Conservation (phyloP, 352 stramenopile species). For the Pythium plurisporium region DNA sequence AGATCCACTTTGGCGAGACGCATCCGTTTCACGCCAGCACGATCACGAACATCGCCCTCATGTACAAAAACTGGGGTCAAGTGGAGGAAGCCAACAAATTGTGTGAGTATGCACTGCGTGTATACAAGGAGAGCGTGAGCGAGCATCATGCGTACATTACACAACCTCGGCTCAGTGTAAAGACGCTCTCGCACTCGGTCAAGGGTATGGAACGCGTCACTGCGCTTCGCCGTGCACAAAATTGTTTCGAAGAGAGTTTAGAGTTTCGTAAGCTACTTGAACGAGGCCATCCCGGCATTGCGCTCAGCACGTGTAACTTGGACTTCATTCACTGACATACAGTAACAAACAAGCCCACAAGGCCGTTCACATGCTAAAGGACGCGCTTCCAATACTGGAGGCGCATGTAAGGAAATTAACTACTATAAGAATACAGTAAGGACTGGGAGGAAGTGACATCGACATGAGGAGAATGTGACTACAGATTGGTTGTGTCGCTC, state of each 20-base stretch:
- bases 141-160: slow-evolving; percentile 81
- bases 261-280: slow-evolving; percentile 69
- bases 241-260: slow-evolving; percentile 77
- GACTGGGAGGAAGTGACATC: no score
- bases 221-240: slow-evolving; percentile 54
- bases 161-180: slow-evolving; percentile 80
- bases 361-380: slow-evolving; percentile 50
- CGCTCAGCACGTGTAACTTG: slow-evolving; percentile 77
- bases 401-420: slow-evolving; percentile 49
- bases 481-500: no score
- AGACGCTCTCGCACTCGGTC: slow-evolving; percentile 44
- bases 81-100: slow-evolving; percentile 68
- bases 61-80: slow-evolving; percentile 84
- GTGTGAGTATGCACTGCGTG: slow-evolving; percentile 75
- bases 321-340: slow-evolving; percentile 79
- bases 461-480: no score
- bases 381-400: slow-evolving; percentile 59
- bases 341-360: slow-evolving; percentile 74
- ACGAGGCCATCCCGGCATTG: slow-evolving; percentile 69
- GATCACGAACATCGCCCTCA: slow-evolving; percentile 84
- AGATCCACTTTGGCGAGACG: slow-evolving; percentile 69
- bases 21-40: slow-evolving; percentile 82
- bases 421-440: no score
- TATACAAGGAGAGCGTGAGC: slow-evolving; percentile 77
- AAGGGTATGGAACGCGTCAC: slow-evolving; percentile 66